Evolutionary conservation across 2,329 filamentous ascomycete species (phyloP).

Genomic region (Talaromyces amestolkiae): DNA sequence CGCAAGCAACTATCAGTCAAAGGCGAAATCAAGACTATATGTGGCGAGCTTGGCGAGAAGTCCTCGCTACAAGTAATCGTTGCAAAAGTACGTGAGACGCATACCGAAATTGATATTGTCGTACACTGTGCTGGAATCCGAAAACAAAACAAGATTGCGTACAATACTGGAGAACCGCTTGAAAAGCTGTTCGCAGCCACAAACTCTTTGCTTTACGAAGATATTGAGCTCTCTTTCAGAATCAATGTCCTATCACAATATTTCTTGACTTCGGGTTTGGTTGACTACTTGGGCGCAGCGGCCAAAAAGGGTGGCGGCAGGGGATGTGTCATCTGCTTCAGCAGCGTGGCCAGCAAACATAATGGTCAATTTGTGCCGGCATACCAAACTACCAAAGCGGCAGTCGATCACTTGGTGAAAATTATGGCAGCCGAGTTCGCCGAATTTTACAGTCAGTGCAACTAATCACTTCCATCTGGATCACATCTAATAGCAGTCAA

Average conservation of each 20-base stretch:
- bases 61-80: background rate
- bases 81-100: background rate
- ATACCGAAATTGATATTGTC: background rate
- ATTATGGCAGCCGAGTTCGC: conserved; percentile 16
- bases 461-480: background rate
- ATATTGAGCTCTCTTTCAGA: background rate
- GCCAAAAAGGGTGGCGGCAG: conserved; percentile 19
- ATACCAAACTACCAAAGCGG: conserved; percentile 22
- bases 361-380: conserved; percentile 22
- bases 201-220: background rate
- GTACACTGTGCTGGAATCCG: background rate
- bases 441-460: conserved; percentile 2
- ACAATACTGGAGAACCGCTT: background rate
- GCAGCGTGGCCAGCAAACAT: conserved; percentile 25
- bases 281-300: background rate
- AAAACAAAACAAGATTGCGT: background rate
- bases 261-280: background rate
- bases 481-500: background rate
- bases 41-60: background rate
- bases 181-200: background rate
- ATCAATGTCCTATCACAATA: background rate
- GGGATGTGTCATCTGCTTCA: conserved; percentile 25
- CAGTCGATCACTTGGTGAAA: conserved; percentile 9
- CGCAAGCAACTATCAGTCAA: background rate
- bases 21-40: background rate